Evolutionary conservation across 164 flowering plant species (phyloP), one percentile per base, ranked within the genome.

Genomic region (Berberis thunbergii): DNA sequence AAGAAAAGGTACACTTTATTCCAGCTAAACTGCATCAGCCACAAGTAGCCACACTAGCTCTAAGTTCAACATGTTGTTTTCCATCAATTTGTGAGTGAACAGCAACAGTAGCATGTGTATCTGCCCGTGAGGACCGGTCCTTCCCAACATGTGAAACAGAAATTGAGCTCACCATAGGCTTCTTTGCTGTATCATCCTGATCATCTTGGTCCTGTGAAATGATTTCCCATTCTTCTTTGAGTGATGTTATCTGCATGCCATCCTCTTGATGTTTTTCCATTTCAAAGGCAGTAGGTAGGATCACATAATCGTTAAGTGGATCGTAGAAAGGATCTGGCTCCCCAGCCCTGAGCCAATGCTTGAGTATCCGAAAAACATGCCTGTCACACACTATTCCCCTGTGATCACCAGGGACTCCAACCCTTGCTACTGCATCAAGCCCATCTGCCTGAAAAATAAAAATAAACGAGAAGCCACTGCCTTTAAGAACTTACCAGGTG

Each of bases 351-450:
- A 95, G 80, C 97, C 97, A 95, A 70, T 84, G 89, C 76, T 86
- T 87, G 41, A 95, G 80, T 13, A 91, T 82, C 52, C 97, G 80
- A 65, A 95, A 95, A 2, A 95, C 88, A 65, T 83, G 99, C 48
- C 49, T 93, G 11, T 91, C 97, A 56, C 82, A 74, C 7, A 95
- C 77, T 64, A 95, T 86, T 46, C 99, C 94, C 12, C 97, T 82
- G 75, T 95, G 99, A 70, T 91, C 97, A 63, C 88, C 99, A 46
- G 94, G 92, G 60, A 95, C 84, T 60, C 97, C 99, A 63, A 95
- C 84, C 69, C 99, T 85, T 57, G 96, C 99, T 70, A 66, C 96
- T 60, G 99, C 97, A 69, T 76, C 59, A 3, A 95, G 86, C 64
- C 97, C 97, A 80, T 95, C 97, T 1, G 96, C 97, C 97, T 91